Conservation (phyloP, 2,329 filamentous ascomycete species). For the Sclerotinia borealis region DNA sequence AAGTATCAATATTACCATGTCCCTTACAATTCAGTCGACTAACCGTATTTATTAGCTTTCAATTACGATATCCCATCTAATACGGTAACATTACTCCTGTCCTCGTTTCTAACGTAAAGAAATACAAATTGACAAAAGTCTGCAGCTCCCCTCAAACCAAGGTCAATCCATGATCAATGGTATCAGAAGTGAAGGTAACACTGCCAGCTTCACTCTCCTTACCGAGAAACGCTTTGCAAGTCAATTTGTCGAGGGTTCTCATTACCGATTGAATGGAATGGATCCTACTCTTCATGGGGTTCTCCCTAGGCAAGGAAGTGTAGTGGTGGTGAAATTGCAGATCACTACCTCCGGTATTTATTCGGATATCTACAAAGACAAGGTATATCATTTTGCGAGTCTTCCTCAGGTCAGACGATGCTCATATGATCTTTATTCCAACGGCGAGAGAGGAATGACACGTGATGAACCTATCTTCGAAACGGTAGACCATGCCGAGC, state of each 20-base stretch:
- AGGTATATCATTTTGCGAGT: conserved; percentile 1
- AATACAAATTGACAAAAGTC: neutral
- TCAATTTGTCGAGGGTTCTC: conserved; percentile 6
- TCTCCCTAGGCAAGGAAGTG: neutral
- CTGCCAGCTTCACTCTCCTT: conserved; percentile 4
- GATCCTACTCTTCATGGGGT: neutral
- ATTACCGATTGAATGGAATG: conserved; percentile 5
- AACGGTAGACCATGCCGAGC: neutral
- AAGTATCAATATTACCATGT: too few species aligned
- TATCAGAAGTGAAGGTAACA: neutral
- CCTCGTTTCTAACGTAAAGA: neutral
- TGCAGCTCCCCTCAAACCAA: conserved; percentile 1
- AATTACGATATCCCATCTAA: neutral
- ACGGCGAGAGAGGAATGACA: neutral
- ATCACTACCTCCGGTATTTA: conserved; percentile 6
- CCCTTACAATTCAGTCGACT: too few species aligned
- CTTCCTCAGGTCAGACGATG: conserved; percentile 1
- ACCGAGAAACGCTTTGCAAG: neutral
- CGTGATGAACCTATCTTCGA: conserved; percentile 7
- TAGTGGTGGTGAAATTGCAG: neutral
- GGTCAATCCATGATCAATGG: neutral
- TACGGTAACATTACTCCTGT: neutral
- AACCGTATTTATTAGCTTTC: neutral
- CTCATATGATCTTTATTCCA: conserved; percentile 6
- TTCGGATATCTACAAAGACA: neutral